Percentiles rank a stretch among this genome's conserved stretches.
Evolutionary conservation across 257 asterid species (phyloP).

Genomic region (Nicotiana sylvestris): DNA sequence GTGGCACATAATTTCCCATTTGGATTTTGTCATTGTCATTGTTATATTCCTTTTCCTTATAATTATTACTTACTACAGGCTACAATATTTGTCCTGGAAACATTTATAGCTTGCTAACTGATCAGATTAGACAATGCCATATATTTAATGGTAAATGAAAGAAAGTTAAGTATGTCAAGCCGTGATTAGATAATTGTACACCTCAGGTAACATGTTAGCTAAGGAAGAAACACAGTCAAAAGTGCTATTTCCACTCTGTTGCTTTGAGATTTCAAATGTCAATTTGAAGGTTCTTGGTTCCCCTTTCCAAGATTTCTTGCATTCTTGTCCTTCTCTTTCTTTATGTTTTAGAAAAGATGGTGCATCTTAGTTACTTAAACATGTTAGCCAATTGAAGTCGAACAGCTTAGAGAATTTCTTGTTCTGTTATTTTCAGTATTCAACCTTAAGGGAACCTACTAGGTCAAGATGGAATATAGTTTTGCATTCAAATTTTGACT

Average conservation of each 20-base stretch:
- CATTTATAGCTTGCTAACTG: constrained; percentile 7
- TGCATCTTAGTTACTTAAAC: not conserved
- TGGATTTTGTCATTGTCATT: constrained; percentile 1
- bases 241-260: not conserved
- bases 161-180: not conserved
- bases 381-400: not conserved
- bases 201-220: not conserved
- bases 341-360: not conserved
- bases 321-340: not conserved
- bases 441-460: not conserved
- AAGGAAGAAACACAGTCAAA: not conserved
- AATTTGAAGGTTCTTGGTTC: not conserved
- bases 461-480: not conserved
- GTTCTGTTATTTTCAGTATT: constrained; percentile 2
- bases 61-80: not conserved
- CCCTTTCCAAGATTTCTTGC: not conserved
- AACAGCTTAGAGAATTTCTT: not conserved
- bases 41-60: not conserved
- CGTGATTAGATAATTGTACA: not conserved
- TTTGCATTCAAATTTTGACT: not conserved
- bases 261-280: not conserved
- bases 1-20: not conserved
- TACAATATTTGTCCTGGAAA: constrained; percentile 2
- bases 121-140: not conserved
- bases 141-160: not conserved